Percentiles rank a stretch among this genome's conserved stretches.
phyloP scores from a whole-genome alignment of 2,329 filamentous ascomycete species.

The Bretziella fagacearum region DNA sequence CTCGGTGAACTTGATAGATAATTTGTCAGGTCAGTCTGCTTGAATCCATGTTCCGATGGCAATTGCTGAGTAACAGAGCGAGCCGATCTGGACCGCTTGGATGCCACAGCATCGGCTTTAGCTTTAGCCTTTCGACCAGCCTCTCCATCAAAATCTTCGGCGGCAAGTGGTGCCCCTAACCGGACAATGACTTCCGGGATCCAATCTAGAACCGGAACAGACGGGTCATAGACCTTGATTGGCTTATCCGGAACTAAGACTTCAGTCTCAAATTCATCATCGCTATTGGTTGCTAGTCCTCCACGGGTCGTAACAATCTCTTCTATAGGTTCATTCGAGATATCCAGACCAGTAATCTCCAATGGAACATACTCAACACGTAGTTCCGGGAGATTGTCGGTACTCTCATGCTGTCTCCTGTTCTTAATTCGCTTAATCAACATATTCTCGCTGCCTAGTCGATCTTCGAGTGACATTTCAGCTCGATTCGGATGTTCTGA shows the following conservation, averaged over 20 bases:
- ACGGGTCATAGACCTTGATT: constrained; percentile 40
- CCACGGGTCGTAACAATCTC: constrained; percentile 42
- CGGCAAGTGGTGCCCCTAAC: constrained; percentile 16
- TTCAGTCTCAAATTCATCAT: constrained; percentile 42
- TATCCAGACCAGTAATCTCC: constrained; percentile 59
- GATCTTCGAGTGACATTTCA: constrained; percentile 18
- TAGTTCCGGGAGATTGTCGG: constrained; percentile 59
- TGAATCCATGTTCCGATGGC: neutral
- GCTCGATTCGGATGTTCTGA: constrained; percentile 1
- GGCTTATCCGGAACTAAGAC: constrained; percentile 22
- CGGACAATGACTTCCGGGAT: constrained; percentile 21
- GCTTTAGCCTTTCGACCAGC: neutral
- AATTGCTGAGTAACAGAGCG: constrained; percentile 3
- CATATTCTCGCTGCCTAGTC: constrained; percentile 29
- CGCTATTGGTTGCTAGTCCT: constrained; percentile 44
- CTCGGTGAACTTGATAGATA: neutral
- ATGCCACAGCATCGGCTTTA: constrained; percentile 1
- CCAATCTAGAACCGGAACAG: constrained; percentile 24
- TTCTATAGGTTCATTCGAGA: constrained; percentile 40
- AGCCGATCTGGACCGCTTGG: neutral
- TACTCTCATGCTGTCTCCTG: constrained; percentile 52
- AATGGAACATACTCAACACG: constrained; percentile 63
- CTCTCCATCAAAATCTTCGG: constrained; percentile 19
- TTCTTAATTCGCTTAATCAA: constrained; percentile 51
- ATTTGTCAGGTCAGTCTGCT: neutral